These are phyloP conservation scores for Rhodomyrtus psidioides DNA, from an alignment of 441 rosid species.

Conservation along the genomic window DNA sequence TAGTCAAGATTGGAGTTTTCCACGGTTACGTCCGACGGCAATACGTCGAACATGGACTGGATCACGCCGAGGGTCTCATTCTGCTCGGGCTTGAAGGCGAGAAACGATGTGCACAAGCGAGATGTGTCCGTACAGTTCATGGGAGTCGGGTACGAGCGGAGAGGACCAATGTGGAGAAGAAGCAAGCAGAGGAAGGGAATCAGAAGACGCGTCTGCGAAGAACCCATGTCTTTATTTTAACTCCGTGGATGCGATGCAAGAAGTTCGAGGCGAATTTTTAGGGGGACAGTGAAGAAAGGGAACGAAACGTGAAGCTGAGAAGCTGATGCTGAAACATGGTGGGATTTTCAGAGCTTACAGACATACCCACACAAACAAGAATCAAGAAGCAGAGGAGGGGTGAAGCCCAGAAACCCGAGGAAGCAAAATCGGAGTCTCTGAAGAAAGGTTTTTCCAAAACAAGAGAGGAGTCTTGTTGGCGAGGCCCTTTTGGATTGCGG, in stretches of 20 bases:
- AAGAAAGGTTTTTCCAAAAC: not conserved
- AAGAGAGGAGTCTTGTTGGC: not conserved
- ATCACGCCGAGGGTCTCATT: conserved; percentile 58
- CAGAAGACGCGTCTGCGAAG: not conserved
- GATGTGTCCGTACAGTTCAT: conserved; percentile 82
- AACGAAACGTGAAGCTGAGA: not conserved
- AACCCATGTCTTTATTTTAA: not conserved
- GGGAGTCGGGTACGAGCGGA: conserved; percentile 31
- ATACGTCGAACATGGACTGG: conserved; percentile 93
- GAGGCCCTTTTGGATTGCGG: not conserved
- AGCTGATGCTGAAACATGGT: not conserved
- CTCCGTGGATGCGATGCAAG: not conserved
- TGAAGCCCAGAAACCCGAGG: not conserved
- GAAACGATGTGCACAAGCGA: conserved; percentile 79
- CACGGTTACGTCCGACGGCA: conserved; percentile 51
- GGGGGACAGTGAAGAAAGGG: not conserved
- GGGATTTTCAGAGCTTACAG: not conserved
- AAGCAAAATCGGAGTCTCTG: not conserved
- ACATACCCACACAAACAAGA: not conserved
- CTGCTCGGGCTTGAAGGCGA: conserved; percentile 61
- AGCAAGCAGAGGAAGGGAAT: not conserved
- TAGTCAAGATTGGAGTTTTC: conserved; percentile 44
- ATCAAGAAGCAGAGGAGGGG: not conserved
- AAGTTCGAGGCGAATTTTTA: not conserved
- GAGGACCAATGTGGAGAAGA: conserved; percentile 11